Base-by-base conservation (phyloP, 2,329 filamentous ascomycete species). In the Colletotrichum cordylinicola region DNA sequence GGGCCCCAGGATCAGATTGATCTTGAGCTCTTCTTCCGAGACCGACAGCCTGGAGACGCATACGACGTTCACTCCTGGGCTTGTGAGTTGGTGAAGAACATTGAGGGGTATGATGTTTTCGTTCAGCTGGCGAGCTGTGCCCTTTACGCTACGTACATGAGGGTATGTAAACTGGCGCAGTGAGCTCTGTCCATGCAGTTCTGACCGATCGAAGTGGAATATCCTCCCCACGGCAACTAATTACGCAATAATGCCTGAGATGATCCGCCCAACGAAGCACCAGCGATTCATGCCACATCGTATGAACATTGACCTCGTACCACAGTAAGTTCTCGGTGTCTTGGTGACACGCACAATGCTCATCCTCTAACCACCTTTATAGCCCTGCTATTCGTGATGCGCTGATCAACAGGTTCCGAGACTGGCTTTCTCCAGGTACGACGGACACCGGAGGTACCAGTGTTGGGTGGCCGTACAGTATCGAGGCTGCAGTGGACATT, bases 41-140 rank as follows among this genome's bases (percentile, higher is more conserved):
- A 75, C 5, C 68, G 72, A 12, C 21, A 70, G 37, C 61, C 61
- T 1, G 35, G 13, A 1, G 72, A 75, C 16, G 8, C 68, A 13
- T 75, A 75, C 31, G 72, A 75, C 4, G 33, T 72, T 6, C 72
- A 75, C 52, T 62, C 72, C 12, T 75, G 72, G 72, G 68, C 72
- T 4, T 75, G 72, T 29, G 72, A 75, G 39, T 4, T 75, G 4
- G 13, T 72, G 16, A 75, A 75, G 37, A 75, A 72, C 1, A 15
- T 75, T 13, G 72, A 75, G 2, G 72, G 61, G 2, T 75, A 75
- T 10, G 72, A 75, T 12, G 13, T 72, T 2, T 75, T 75, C 8
- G 72, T 75, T 8, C 58, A 72, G 31, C 61, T 75, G 16, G 72
- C 72, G 7, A 43, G 61, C n/a, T 55, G 29, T 2, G 72, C 72